Percentiles rank a stretch among this genome's conserved stretches.
Evolutionary conservation across 495 filamentous ascomycete genomes (phyloP).

Genomic region (Cairneyella variabilis): DNA sequence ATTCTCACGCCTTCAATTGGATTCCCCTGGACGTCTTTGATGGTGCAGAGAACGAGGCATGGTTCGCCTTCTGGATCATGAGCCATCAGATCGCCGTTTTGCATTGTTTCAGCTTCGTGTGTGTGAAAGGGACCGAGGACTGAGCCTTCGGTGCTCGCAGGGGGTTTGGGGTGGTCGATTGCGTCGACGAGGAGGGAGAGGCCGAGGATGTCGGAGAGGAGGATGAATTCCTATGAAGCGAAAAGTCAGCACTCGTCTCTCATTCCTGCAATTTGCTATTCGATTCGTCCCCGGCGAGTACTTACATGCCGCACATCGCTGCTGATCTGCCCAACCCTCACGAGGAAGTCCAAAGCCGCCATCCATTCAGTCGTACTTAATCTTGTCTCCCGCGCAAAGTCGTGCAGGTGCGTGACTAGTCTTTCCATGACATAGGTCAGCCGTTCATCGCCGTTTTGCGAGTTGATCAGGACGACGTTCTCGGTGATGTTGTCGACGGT

Average conservation of each 20-base stretch:
- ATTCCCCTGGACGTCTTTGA: constrained; percentile 63
- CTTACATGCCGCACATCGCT: constrained; percentile 64
- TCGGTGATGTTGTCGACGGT: constrained; percentile 82
- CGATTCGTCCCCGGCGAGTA: neutral
- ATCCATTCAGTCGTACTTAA: constrained; percentile 81
- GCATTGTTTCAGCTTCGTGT: constrained; percentile 69
- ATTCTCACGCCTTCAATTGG: constrained; percentile 71
- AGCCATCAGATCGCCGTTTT: constrained; percentile 65
- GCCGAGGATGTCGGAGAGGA: constrained; percentile 87
- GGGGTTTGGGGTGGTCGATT: constrained; percentile 87
- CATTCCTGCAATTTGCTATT: too few relatives aligned
- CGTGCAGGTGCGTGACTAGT: constrained; percentile 75
- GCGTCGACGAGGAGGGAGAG: constrained; percentile 85
- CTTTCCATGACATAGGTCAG: constrained; percentile 70
- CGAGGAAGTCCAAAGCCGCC: constrained; percentile 65
- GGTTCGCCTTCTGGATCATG: constrained; percentile 67
- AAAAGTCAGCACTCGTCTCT: neutral
- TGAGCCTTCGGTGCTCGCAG: constrained; percentile 74
- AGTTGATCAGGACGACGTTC: constrained; percentile 71
- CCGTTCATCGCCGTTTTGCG: constrained; percentile 59
- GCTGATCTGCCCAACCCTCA: constrained; percentile 68
- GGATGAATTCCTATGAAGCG: constrained; percentile 74
- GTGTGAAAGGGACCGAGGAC: constrained; percentile 94
- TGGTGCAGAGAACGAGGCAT: constrained; percentile 71
- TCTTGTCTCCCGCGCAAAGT: constrained; percentile 77